Conservation (phyloP, 148 eudicot species). For the Rhododendron vialii region DNA sequence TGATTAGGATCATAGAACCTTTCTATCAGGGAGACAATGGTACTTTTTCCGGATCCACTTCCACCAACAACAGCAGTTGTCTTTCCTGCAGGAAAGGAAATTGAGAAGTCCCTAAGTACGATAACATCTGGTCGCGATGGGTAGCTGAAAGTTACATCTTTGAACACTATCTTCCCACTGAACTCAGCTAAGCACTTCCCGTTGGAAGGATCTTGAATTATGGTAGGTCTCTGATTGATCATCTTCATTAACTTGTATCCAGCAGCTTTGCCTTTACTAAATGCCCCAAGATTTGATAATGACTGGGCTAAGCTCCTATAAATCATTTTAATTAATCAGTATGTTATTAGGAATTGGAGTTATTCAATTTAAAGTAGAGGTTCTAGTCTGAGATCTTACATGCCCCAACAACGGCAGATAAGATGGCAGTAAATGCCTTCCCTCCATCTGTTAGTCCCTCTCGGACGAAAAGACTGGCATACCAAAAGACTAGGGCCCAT, state of each 20-base stretch:
- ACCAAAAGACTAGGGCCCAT: conserved; percentile 99
- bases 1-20: conserved; percentile 95
- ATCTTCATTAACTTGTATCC: conserved; percentile 97
- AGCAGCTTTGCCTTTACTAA: conserved; percentile 98
- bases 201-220: conserved; percentile 55
- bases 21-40: conserved; percentile 92
- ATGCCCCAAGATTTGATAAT: conserved; percentile 96
- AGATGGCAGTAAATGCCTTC: conserved; percentile 95
- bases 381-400: conserved; percentile 49
- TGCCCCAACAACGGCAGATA: conserved; percentile 99
- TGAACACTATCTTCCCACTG: conserved; percentile 83
- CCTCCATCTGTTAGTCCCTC: conserved; percentile 99
- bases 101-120: conserved; percentile 80
- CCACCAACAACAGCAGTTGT: conserved; percentile 97
- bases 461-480: conserved; percentile 94
- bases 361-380: neutral
- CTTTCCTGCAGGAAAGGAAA: conserved; percentile 96
- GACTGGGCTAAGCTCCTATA: conserved; percentile 98
- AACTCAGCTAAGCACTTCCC: conserved; percentile 73
- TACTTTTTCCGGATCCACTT: conserved; percentile 98
- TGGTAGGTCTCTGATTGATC: conserved; percentile 85
- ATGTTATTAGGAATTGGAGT: neutral
- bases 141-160: conserved; percentile 82
- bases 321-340: neutral
- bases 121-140: conserved; percentile 96